A percentile compares a stretch with the other conserved stretches of the same genome.
Evolutionary conservation across 805 yeast species (phyloP).

Genomic region (Saccharomycopsis schoenii): DNA sequence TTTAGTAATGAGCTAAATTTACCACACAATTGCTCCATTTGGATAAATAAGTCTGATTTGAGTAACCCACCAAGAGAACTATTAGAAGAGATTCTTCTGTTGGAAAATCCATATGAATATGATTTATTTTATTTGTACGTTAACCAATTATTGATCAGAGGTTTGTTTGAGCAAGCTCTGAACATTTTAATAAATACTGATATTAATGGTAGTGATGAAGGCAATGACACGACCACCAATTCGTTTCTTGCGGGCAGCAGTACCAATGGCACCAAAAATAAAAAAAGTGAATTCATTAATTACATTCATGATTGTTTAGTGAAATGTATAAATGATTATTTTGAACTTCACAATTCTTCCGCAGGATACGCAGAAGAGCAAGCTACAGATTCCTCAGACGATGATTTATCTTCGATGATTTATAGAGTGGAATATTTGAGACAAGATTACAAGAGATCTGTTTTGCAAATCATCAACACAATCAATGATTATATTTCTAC

Average conservation of each 20-base stretch:
- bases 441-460: constrained; percentile 8
- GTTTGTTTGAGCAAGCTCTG: constrained; percentile 47
- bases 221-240: background rate
- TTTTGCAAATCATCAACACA: background rate
- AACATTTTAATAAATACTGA: constrained; percentile 34
- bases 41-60: constrained; percentile 66
- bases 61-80: constrained; percentile 44
- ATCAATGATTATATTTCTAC: constrained; percentile 4
- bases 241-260: constrained; percentile 32
- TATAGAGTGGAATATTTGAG: constrained; percentile 3
- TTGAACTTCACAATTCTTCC: background rate
- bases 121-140: constrained; percentile 55
- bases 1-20: constrained; percentile 34
- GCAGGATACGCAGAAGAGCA: constrained; percentile 2
- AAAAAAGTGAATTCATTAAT: background rate
- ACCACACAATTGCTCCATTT: constrained; percentile 38
- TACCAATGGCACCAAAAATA: background rate
- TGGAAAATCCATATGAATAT: constrained; percentile 37
- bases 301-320: constrained; percentile 20
- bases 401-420: background rate
- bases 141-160: constrained; percentile 49
- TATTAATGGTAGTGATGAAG: background rate
- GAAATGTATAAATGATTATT: constrained; percentile 12
- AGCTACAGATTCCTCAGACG: background rate
- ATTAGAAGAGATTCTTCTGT: constrained; percentile 34